Base-by-base conservation (phyloP, 1,284 basidiomycete genomes). In the Ceratobasidium sp. region DNA sequence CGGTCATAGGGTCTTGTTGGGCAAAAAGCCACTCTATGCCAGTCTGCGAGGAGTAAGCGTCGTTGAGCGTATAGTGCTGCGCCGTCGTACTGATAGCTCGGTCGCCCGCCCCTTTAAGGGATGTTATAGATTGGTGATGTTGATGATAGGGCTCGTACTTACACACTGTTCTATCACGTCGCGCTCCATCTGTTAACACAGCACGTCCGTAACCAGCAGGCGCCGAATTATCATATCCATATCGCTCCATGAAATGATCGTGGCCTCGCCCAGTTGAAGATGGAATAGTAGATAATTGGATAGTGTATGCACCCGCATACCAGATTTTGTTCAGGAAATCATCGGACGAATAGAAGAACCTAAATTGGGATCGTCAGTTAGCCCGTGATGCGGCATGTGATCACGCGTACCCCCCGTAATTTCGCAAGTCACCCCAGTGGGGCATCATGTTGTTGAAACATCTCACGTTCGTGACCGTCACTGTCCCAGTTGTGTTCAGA, bases 371-470 rank as follows among this genome's bases (percentile, higher is more conserved):
- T 10, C 4, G 26, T 43, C 23, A 43, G 1, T 41, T 45, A 26
- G 34, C 23, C n/a, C 4, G 18, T 43, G 9, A 28, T 59, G n/a
- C 3, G 5, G 32, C 36, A 14, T 28, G 39, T 1, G 39, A 39
- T 8, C 18, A n/a, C 5, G 52, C 61, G 18, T 43, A 57, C 65
- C 65, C 65, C 57, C 65, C 65, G 21, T 69, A 69, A n/a, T 69
- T 69, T 30, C 65, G 65, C 16, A 69, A 39, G n/a, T 69, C 21
- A 14, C 57, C 65, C 65, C 65, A 69, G 26, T 69, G 65, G 18
- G 65, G 65, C 65, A 69, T 69, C 65, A 69, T 69, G 41, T 69
- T 69, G 46, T 69, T 69, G 65, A 69, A 69, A 18, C 65, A 69
- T 21, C 65, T 55, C 39, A 69, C 65, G 18, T 57, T n/a, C 14